These are phyloP conservation scores for Sphagnum magellanicum DNA, from an alignment of 228 moss, liverwort and hornwort genomes.

Conservation along the genomic window DNA sequence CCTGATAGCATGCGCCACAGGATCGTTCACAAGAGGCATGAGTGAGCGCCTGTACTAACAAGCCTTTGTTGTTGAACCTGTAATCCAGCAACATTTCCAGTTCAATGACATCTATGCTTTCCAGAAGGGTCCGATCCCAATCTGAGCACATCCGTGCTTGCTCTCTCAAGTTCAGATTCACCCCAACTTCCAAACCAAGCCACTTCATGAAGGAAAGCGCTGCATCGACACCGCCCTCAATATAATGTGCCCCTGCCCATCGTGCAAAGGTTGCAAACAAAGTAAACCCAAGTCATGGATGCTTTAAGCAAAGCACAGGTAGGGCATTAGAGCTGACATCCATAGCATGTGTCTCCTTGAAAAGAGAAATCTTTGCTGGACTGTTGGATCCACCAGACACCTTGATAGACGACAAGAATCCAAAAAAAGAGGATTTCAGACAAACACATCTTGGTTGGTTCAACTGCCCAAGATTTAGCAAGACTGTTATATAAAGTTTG, in stretches of 20 bases:
- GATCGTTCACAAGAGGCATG: constrained; percentile 60
- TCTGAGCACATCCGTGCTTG: constrained; percentile 38
- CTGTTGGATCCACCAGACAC: no score
- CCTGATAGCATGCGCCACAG: constrained; percentile 78
- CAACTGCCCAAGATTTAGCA: no score
- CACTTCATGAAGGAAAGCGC: constrained; percentile 73
- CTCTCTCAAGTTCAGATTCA: constrained; percentile 35
- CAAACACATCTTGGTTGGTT: no score
- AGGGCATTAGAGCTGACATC: no score
- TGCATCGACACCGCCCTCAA: constrained; percentile 65
- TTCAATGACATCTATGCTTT: constrained; percentile 21
- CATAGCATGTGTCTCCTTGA: no score
- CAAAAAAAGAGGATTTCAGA: no score
- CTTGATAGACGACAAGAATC: no score
- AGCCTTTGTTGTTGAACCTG: constrained; percentile 63
- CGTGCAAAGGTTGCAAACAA: no score
- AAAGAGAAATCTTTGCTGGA: no score
- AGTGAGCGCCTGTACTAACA: constrained; percentile 84
- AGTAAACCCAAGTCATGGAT: no score
- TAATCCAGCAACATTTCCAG: constrained; percentile 63
- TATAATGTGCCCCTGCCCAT: constrained; percentile 59
- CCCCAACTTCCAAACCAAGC: constrained; percentile 67
- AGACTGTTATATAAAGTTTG: no score
- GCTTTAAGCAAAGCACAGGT: no score
- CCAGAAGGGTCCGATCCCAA: constrained; percentile 31